phyloP scores from a whole-genome alignment of 2,329 filamentous ascomycete genomes.

The Periglandula ipomoeae region DNA sequence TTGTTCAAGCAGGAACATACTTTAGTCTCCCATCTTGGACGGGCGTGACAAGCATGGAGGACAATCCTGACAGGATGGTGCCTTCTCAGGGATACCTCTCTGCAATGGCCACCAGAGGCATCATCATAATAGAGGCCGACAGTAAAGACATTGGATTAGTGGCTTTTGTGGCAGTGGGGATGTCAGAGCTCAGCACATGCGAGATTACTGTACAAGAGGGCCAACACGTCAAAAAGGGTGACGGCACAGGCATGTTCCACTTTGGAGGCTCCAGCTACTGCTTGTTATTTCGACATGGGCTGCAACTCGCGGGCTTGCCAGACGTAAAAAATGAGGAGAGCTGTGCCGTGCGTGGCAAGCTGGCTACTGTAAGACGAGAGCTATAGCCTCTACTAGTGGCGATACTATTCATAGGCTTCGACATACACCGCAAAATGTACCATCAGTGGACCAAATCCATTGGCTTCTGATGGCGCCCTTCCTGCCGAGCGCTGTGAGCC shows the following conservation, averaged over 20 bases:
- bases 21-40: conserved; percentile 43
- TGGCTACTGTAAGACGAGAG: conserved; percentile 14
- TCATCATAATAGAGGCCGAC: conserved; percentile 63
- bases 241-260: conserved; percentile 70
- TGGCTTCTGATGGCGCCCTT: too few relatives aligned
- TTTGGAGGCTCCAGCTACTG: conserved; percentile 65
- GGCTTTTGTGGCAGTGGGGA: conserved; percentile 61
- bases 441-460: too few relatives aligned
- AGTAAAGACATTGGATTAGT: conserved; percentile 58
- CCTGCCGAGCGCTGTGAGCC: too few relatives aligned
- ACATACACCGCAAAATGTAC: not conserved
- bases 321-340: not conserved
- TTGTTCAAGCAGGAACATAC: conserved; percentile 55
- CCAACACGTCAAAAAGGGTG: conserved; percentile 57
- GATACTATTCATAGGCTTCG: not conserved
- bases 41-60: not conserved
- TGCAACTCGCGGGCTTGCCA: conserved; percentile 28
- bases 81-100: conserved; percentile 54
- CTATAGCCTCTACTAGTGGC: not conserved
- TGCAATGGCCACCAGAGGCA: conserved; percentile 54
- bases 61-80: conserved; percentile 30
- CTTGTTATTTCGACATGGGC: conserved; percentile 52
- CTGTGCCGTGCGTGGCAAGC: not conserved
- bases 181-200: conserved; percentile 68
- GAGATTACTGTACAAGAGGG: conserved; percentile 60